These are phyloP conservation scores for Tylopilus rubrobrunneus DNA, from an alignment of 768 basidiomycete genomes.

Conservation along the genomic window DNA sequence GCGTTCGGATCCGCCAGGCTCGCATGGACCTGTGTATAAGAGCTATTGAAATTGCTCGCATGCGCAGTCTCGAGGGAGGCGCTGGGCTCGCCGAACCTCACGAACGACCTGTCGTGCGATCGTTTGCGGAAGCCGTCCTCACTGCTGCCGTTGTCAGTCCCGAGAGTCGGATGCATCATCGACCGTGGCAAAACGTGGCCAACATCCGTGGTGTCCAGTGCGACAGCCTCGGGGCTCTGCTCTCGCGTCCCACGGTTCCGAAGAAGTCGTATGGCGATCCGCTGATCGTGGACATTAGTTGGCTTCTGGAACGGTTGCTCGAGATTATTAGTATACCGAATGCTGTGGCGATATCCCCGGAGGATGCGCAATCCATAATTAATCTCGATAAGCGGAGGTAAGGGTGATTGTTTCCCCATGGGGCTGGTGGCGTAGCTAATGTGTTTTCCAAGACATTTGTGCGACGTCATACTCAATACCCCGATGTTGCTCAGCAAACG, in stretches of 20 bases:
- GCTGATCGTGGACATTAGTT: slow-evolving; percentile 73
- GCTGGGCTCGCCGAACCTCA: slow-evolving; percentile 33
- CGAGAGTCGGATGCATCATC: slow-evolving; percentile 72
- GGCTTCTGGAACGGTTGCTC: slow-evolving; percentile 77
- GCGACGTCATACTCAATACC: slow-evolving; percentile 57
- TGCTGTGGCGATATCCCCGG: slow-evolving; percentile 50
- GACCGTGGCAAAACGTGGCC: slow-evolving; percentile 78
- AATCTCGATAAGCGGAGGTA: slow-evolving; percentile 85
- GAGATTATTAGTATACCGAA: slow-evolving; percentile 77
- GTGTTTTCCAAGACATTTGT: slow-evolving; percentile 51
- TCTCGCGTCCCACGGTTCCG: slow-evolving; percentile 49
- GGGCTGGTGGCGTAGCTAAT: background rate
- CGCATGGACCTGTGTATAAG: slow-evolving; percentile 71
- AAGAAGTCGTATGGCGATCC: slow-evolving; percentile 44
- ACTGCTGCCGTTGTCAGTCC: slow-evolving; percentile 74
- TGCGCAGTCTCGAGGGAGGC: slow-evolving; percentile 48
- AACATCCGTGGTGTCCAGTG: slow-evolving; percentile 54
- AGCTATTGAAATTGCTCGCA: slow-evolving; percentile 70
- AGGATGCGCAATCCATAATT: slow-evolving; percentile 57
- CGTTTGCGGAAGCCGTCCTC: slow-evolving; percentile 76
- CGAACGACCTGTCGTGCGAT: slow-evolving; percentile 66
- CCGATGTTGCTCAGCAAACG: slow-evolving; percentile 42
- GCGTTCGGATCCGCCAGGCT: slow-evolving; percentile 58
- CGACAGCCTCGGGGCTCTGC: slow-evolving; percentile 56
- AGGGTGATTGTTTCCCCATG: slow-evolving; percentile 11